These are phyloP conservation scores for Eragrostis nindensis DNA, from an alignment of 176 grass and related monocot species.

Conservation along the genomic window DNA sequence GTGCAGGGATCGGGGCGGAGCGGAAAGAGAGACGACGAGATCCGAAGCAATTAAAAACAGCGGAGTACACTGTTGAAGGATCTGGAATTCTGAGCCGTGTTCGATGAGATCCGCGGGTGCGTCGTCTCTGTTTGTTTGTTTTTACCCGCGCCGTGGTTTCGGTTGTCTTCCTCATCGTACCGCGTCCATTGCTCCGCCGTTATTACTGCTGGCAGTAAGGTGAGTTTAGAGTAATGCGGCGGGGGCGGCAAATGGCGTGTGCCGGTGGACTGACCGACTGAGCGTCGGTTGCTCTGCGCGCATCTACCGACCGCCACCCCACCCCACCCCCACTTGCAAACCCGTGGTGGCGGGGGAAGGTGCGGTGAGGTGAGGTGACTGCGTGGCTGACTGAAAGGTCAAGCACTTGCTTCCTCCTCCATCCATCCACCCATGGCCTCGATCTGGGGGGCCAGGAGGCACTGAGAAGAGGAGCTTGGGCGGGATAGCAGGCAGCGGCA, in stretches of 20 bases:
- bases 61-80: background rate
- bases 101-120: background rate
- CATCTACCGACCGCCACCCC: constrained; percentile 1
- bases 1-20: background rate
- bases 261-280: constrained; percentile 14
- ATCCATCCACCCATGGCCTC: background rate
- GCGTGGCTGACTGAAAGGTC: background rate
- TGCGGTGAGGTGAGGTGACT: background rate
- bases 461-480: background rate
- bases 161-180: background rate
- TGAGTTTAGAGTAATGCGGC: background rate
- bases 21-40: background rate
- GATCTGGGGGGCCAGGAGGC: constrained; percentile 19
- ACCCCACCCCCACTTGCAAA: constrained; percentile 6
- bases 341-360: background rate
- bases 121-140: no score
- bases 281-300: constrained; percentile 21
- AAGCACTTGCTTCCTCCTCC: background rate
- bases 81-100: background rate
- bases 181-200: background rate
- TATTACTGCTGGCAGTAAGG: background rate
- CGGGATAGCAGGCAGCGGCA: background rate
- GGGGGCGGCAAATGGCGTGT: background rate
- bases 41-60: background rate
- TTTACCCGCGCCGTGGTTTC: background rate